Evolutionary conservation across 345 rosid genomes (phyloP), one percentile per base, ranked within the genome.

Genomic region (Diplotaxis tenuifolia): DNA sequence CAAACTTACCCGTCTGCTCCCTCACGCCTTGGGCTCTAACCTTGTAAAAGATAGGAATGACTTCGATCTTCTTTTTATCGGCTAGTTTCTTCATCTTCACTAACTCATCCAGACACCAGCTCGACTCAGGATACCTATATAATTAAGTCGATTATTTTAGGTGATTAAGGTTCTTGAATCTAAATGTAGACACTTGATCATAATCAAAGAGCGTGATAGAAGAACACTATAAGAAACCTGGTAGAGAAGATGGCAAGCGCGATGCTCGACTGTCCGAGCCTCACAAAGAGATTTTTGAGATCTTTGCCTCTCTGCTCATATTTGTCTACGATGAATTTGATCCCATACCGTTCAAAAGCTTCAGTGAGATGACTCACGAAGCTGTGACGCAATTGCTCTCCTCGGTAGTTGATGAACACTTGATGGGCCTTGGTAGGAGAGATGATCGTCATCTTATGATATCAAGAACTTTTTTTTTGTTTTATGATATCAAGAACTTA

Each of bases 51-150:
- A 64, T 25, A 7, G 77, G 71, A 21, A 73, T 56, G 36, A 73
- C 66, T 56, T 0, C 7, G 2, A 73, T 70, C 66, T 65, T 57
- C 22, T 4, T 22, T 73, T 45, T 6, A 29, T 65, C 66, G 5
- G 3, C 62, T 32, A 58, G 72, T 15, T 58, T 22, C 15, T 49
- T 59, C 11, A 74, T 49, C 21, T 32, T 50, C 22, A 50, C 73
- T 9, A 66, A 45, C 71, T 65, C 77, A 47, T 65, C 65, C 59
- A 74, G n/a, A 2, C 38, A 57, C 53, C 28, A 74, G 2, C 57
- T 57, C 3, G 77, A 74, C 34, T 74, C 60, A 0, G 78, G 2
- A n/a, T 72, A 64, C 63, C 75, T 71, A 25, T 32, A 32, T 60
- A 49, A 27, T 6, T 15, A n/a, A 68, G 6, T n/a, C n/a, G n/a